Conservation (phyloP, 768 basidiomycete species). For the Agaricus blazei region DNA sequence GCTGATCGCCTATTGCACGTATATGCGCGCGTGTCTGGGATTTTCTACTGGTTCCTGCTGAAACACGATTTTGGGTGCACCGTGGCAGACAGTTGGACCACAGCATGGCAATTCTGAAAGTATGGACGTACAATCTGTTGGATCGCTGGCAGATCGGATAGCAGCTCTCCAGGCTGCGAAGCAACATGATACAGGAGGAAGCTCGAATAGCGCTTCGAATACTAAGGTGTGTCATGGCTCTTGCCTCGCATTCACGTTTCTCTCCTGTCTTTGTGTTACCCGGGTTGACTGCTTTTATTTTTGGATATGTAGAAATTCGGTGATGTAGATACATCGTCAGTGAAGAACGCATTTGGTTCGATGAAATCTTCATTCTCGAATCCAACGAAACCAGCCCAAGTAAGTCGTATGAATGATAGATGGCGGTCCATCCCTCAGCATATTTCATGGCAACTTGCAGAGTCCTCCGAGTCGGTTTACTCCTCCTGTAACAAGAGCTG, state of each 20-base stretch:
- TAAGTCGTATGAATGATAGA: neutral
- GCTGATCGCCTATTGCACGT: neutral
- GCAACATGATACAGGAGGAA: slow-evolving; percentile 8
- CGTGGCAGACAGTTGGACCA: slow-evolving; percentile 4
- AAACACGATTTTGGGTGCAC: neutral
- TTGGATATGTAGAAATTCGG: slow-evolving; percentile 46
- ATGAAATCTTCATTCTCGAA: slow-evolving; percentile 23
- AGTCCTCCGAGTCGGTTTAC: slow-evolving; percentile 35
- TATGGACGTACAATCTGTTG: slow-evolving; percentile 1
- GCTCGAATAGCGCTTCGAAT: slow-evolving; percentile 12
- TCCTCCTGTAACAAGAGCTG: slow-evolving; percentile 45
- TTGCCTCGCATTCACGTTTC: neutral
- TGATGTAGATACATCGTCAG: slow-evolving; percentile 51
- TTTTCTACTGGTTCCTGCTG: neutral
- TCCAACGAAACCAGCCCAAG: slow-evolving; percentile 1
- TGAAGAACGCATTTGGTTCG: slow-evolving; percentile 42
- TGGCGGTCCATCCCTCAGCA: slow-evolving; percentile 26
- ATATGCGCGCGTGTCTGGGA: neutral
- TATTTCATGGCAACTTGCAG: slow-evolving; percentile 26
- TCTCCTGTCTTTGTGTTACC: neutral
- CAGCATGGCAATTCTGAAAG: neutral
- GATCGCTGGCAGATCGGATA: slow-evolving; percentile 12
- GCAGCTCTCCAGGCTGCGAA: slow-evolving; percentile 10
- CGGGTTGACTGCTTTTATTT: neutral
- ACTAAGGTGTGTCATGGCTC: slow-evolving; percentile 8